These are phyloP conservation scores for Iberis amara DNA, from an alignment of 441 rosid genomes.

Conservation along the genomic window DNA sequence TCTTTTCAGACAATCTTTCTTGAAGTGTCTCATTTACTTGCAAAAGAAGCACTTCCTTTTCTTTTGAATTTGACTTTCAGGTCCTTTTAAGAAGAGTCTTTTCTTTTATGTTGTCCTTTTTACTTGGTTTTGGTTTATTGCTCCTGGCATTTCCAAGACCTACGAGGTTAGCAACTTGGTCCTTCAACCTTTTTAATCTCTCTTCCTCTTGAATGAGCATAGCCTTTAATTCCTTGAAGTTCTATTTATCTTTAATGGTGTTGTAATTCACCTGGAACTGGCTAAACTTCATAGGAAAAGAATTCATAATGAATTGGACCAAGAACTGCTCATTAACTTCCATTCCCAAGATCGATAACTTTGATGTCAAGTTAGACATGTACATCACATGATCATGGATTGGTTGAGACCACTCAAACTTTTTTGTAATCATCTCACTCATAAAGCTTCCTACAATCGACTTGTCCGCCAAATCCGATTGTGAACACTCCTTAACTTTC, in stretches of 20 bases:
- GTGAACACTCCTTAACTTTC: background rate
- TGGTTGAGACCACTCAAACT: background rate
- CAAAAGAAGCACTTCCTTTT: background rate
- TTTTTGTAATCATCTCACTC: background rate
- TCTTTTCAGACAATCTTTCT: background rate
- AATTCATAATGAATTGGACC: background rate
- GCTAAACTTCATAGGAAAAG: background rate
- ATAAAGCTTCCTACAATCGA: background rate
- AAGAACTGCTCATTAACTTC: background rate
- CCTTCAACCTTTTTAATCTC: background rate
- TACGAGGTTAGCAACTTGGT: background rate
- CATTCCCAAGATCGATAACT: background rate
- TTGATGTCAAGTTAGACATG: background rate
- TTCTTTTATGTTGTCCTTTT: background rate
- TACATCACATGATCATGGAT: background rate
- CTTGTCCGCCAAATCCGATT: constrained; percentile 9
- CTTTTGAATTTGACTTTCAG: background rate
- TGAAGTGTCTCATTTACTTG: background rate
- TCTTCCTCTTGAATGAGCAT: background rate
- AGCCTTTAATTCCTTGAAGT: background rate
- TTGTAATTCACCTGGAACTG: background rate
- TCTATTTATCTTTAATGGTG: background rate
- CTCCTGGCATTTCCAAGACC: background rate
- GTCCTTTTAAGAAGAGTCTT: background rate
- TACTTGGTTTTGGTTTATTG: background rate